Base-by-base conservation (phyloP, 345 rosid species). In the Melaleuca quinquenervia region DNA sequence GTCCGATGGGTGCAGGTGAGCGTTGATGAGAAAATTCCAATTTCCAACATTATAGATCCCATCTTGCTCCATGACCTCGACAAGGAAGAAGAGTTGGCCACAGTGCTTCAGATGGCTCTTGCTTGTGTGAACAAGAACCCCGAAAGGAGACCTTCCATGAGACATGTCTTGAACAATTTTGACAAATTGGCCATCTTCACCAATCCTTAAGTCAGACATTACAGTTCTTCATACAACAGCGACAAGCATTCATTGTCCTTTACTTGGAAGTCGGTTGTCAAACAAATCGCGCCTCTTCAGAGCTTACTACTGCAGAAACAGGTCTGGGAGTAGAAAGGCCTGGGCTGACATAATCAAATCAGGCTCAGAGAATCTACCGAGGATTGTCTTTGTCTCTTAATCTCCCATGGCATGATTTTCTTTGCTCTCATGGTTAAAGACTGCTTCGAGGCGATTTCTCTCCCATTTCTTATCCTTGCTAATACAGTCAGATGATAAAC, bases 111-210 rank as follows among this genome's bases (percentile, higher is more conserved):
- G 84, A 89, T 96, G 13, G 94, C 96, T 41, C 88, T 96, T 24
- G 94, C 92, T 83, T 97, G 98, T 89, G 89, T 94, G 49, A 87
- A 91, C 22, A 93, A 84, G 90, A 93, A 78, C 86, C 96, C 98
- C 8, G 95, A 95, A 62, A 90, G 91, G 90, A 94, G 99, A 90
- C 99, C 99, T 87, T 64, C 93, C 55, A 93, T 95, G 94, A 94
- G 91, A 87, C 89, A 85, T 32, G 91, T 94, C 36, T 89, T 85
- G 20, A 95, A 92, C 58, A 89, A 88, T 86, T 88, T 97, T 83
- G 93, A 91, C 85, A 95, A 95, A 89, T 70, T 70, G 48, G 7
- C 24, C 78, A 70, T 70, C 78, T 70, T 70, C 48, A 70, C 48
- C 48, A 70, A 70, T 36, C 41, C 48, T 32, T 70, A 16, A 54